A percentile compares a stretch with the other conserved stretches of the same genome.
phyloP scores from a whole-genome alignment of 2,329 filamentous ascomycete genomes.

The Pestalotiopsis sp. region DNA sequence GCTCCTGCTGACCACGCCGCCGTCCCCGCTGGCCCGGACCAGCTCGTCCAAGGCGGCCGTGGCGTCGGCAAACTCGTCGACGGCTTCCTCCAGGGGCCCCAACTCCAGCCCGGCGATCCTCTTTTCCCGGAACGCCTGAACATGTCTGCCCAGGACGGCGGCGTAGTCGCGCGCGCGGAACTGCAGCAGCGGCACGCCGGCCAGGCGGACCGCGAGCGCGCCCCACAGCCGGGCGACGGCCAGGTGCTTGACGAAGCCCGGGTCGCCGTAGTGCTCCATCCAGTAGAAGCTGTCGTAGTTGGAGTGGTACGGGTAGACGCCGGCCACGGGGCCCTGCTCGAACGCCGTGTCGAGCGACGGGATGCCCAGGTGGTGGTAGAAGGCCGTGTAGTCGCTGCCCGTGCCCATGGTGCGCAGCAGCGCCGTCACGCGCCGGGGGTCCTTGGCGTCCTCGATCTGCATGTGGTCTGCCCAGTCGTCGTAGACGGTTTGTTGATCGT shows the following conservation, averaged over 20 bases:
- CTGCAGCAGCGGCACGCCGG: constrained; percentile 7
- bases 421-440: constrained; percentile 59
- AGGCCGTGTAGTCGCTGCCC: constrained; percentile 63
- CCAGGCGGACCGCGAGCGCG: constrained; percentile 19
- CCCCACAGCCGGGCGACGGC: constrained; percentile 50
- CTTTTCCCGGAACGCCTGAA: not conserved
- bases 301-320: constrained; percentile 69
- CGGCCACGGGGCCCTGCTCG: constrained; percentile 28
- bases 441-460: constrained; percentile 46
- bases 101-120: not conserved
- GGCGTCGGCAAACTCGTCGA: not conserved
- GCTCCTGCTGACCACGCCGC: not conserved
- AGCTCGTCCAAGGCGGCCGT: not conserved
- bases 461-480: constrained; percentile 45
- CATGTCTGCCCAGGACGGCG: not conserved
- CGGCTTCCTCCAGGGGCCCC: not conserved
- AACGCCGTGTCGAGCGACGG: constrained; percentile 57
- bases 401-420: constrained; percentile 54
- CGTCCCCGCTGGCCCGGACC: not conserved
- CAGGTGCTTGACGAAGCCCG: constrained; percentile 53
- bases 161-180: not conserved
- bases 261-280: constrained; percentile 72
- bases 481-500: constrained; percentile 47
- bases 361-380: constrained; percentile 61
- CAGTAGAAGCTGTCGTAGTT: constrained; percentile 77